Evolutionary conservation across 225 moss, liverwort and hornwort genomes (phyloP).

Genomic region (Takakia lepidozioides): DNA sequence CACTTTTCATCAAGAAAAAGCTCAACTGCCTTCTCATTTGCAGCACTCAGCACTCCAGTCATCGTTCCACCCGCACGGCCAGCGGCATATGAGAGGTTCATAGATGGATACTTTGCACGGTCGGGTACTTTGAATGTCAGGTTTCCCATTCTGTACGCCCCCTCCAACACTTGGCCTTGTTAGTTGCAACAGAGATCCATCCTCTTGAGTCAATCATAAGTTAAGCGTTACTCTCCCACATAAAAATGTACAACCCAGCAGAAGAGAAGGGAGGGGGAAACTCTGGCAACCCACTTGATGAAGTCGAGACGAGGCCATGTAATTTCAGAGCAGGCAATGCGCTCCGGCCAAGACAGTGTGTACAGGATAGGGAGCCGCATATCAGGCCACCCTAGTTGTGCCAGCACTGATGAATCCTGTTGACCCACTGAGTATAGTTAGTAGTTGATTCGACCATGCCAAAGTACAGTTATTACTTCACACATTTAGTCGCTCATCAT

Average conservation of each 20-base stretch:
- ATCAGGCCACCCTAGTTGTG: conserved; percentile 96
- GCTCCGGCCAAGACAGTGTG: conserved; percentile 95
- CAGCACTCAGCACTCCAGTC: conserved; percentile 95
- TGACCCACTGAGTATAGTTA: no score
- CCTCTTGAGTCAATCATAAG: no score
- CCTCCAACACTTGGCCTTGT: no score
- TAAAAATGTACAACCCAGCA: no score
- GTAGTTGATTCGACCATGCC: no score
- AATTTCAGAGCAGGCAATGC: conserved; percentile 75
- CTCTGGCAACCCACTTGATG: conserved; percentile 51
- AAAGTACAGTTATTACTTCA: no score
- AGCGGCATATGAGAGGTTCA: conserved; percentile 79
- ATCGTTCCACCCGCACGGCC: conserved; percentile 96
- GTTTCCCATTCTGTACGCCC: conserved; percentile 69
- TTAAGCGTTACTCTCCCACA: no score
- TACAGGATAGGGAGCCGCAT: conserved; percentile 92
- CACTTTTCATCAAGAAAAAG: conserved; percentile 90
- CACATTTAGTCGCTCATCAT: no score
- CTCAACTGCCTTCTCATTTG: conserved; percentile 95
- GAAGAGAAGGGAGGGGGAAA: no score
- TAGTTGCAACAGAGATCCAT: no score
- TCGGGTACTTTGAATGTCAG: conserved; percentile 82
- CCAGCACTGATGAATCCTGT: conserved; percentile 90
- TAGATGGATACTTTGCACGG: conserved; percentile 77
- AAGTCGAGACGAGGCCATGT: conserved; percentile 97